Conservation (phyloP, 2,329 filamentous ascomycete genomes). For the Graphium sp. region DNA sequence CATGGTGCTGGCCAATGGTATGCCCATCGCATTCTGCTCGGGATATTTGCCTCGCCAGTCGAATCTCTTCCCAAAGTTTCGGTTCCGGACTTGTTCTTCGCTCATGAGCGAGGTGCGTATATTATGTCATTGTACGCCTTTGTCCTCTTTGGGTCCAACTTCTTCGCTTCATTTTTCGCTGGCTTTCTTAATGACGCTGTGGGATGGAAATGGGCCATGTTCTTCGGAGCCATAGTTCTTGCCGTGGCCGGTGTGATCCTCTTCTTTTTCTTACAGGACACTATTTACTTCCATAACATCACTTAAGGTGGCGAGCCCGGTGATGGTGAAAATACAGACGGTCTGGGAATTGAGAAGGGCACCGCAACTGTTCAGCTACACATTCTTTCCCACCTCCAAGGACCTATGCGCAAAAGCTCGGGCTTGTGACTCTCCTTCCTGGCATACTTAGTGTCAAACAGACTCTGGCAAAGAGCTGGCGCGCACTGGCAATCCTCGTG, state of each 20-base stretch:
- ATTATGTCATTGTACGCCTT: slow-evolving; percentile 21
- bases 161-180: slow-evolving; percentile 23
- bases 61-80: slow-evolving; percentile 10
- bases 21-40: not conserved
- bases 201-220: slow-evolving; percentile 12
- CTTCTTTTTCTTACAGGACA: slow-evolving; percentile 11
- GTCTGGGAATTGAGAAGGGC: too few relatives aligned
- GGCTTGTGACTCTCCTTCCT: slow-evolving; percentile 9
- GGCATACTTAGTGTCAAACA: slow-evolving; percentile 6
- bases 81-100: slow-evolving; percentile 17
- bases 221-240: slow-evolving; percentile 8
- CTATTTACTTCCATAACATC: slow-evolving; percentile 8
- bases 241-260: slow-evolving; percentile 5
- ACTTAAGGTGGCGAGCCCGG: too few relatives aligned
- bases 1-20: slow-evolving; percentile 3
- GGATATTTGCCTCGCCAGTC: not conserved
- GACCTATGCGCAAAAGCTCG: slow-evolving; percentile 2
- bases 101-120: slow-evolving; percentile 20
- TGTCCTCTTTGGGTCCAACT: slow-evolving; percentile 21
- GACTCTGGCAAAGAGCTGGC: slow-evolving; percentile 8
- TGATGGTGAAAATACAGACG: too few relatives aligned
- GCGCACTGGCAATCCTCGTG: slow-evolving; percentile 13
- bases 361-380: too few relatives aligned
- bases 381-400: too few relatives aligned
- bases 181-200: slow-evolving; percentile 26